These are phyloP conservation scores for Citrus unshiu DNA, from an alignment of 345 rosid genomes.

Conservation along the genomic window DNA sequence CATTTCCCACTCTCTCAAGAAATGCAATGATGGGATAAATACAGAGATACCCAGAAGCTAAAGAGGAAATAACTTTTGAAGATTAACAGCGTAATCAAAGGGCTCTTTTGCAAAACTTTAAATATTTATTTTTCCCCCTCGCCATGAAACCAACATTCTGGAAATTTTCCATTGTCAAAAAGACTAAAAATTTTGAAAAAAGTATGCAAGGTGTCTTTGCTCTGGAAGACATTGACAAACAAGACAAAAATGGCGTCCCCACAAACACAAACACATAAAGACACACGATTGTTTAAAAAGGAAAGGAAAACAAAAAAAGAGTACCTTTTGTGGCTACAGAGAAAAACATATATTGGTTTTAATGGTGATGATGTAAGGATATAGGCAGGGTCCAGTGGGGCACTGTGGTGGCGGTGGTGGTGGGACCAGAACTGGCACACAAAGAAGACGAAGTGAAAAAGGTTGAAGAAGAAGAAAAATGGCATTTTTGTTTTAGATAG, in stretches of 20 bases:
- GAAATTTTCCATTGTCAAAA: slow-evolving; percentile 15
- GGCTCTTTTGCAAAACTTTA: slow-evolving; percentile 28
- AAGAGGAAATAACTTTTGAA: slow-evolving; percentile 22
- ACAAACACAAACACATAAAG: not conserved
- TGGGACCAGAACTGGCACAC: slow-evolving; percentile 19
- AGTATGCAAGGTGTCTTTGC: slow-evolving; percentile 10
- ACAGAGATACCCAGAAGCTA: slow-evolving; percentile 25
- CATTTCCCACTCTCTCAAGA: slow-evolving; percentile 22
- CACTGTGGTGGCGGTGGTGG: not conserved
- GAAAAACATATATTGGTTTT: slow-evolving; percentile 12
- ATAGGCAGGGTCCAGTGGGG: slow-evolving; percentile 8
- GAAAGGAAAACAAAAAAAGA: not conserved
- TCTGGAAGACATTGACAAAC: slow-evolving; percentile 17
- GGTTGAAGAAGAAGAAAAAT: slow-evolving; percentile 11
- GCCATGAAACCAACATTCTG: slow-evolving; percentile 1
- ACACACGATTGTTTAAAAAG: not conserved
- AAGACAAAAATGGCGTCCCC: slow-evolving; percentile 19
- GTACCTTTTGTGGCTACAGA: slow-evolving; percentile 26
- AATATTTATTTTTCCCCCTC: not conserved
- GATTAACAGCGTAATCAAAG: slow-evolving; percentile 56
- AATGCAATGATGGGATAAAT: slow-evolving; percentile 29
- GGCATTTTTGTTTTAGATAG: slow-evolving; percentile 23
- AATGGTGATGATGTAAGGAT: slow-evolving; percentile 10
- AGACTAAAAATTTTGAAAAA: slow-evolving; percentile 21
- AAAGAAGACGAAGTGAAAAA: slow-evolving; percentile 7